phyloP scores from a whole-genome alignment of 2,329 filamentous ascomycete species.

The Aspergillus novofumigatus region DNA sequence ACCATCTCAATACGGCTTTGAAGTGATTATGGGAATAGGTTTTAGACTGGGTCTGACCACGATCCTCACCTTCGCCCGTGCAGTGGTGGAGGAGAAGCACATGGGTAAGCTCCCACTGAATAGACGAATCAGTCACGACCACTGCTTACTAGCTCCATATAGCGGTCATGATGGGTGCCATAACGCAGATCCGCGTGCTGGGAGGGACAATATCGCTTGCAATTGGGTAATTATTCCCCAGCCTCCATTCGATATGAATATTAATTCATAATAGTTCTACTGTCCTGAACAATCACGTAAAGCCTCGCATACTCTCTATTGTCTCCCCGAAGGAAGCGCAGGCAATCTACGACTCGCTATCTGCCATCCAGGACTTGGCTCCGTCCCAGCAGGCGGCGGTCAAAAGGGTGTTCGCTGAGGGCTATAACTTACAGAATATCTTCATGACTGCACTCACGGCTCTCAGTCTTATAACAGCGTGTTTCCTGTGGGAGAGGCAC shows the following conservation, averaged over 20 bases:
- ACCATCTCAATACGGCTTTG: too few species aligned
- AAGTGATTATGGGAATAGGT: too few species aligned
- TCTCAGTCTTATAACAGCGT: neutral
- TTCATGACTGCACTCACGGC: neutral
- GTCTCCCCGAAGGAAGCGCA: neutral
- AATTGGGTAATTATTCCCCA: neutral
- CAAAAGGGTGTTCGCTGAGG: neutral
- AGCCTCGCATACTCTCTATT: neutral
- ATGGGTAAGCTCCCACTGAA: neutral
- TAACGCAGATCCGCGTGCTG: neutral
- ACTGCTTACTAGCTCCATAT: neutral
- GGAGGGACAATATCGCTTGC: neutral
- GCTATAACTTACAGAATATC: neutral
- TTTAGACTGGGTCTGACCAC: too few species aligned
- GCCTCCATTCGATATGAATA: neutral
- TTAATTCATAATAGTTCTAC: neutral
- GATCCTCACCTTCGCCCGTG: too few species aligned
- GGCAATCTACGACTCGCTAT: neutral
- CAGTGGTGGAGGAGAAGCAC: too few species aligned
- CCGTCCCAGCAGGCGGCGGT: neutral
- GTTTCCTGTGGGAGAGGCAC: neutral
- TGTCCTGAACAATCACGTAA: neutral
- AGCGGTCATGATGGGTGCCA: neutral
- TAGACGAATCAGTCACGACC: neutral
- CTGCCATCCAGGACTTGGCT: neutral